Evolutionary conservation across 2,329 filamentous ascomycete genomes (phyloP).

Genomic region (Coniochaeta sp.): DNA sequence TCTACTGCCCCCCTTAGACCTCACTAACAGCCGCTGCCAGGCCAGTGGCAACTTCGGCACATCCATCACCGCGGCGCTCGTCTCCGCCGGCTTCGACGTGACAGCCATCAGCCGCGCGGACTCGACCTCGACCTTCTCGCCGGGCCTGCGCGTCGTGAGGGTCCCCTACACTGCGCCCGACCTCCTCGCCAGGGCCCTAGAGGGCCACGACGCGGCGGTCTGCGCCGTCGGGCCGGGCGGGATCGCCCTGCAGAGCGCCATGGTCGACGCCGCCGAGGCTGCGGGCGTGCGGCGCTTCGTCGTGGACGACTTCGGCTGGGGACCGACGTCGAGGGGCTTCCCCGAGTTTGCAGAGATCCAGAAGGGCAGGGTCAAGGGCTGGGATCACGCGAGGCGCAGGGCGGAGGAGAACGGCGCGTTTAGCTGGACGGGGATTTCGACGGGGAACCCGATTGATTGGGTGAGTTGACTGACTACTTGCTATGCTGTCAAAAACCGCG

Average conservation of each 20-base stretch:
- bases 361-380: background rate
- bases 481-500: background rate
- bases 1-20: background rate
- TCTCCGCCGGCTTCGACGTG: conserved; percentile 22
- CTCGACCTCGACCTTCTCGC: conserved; percentile 29
- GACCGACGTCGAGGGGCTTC: background rate
- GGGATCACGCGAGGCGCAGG: background rate
- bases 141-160: conserved; percentile 20
- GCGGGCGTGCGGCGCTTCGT: conserved; percentile 56
- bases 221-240: conserved; percentile 31
- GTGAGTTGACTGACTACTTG: background rate
- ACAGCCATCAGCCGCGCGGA: conserved; percentile 27
- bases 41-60: conserved; percentile 23
- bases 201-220: conserved; percentile 52
- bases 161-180: conserved; percentile 26
- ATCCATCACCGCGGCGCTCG: conserved; percentile 7
- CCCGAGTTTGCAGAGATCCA: background rate
- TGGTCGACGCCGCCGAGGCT: conserved; percentile 51
- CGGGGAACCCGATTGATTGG: background rate
- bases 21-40: background rate
- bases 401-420: background rate
- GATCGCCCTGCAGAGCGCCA: conserved; percentile 33
- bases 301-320: conserved; percentile 45
- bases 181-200: conserved; percentile 38
- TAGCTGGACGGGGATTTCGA: background rate